phyloP scores from a whole-genome alignment of 2,329 filamentous ascomycete genomes.

The Exophiala sideris region DNA sequence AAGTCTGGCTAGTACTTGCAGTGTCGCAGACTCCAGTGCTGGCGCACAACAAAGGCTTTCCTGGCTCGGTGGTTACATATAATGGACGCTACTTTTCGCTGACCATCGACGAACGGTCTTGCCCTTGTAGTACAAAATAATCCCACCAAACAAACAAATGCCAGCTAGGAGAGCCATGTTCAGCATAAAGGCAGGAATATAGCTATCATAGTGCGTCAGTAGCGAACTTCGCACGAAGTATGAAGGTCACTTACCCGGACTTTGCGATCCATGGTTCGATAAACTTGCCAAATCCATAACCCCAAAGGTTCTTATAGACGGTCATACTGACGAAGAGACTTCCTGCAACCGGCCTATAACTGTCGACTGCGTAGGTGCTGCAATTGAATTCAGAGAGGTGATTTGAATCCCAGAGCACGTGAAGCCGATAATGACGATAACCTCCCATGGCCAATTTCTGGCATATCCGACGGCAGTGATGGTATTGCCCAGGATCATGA shows the following conservation, averaged over 20 bases:
- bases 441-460: constrained; percentile 48
- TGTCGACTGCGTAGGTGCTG: constrained; percentile 42
- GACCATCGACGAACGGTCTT: no score
- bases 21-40: no score
- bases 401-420: constrained; percentile 42
- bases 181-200: no score
- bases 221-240: constrained; percentile 33
- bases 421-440: constrained; percentile 49
- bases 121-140: no score
- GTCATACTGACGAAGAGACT: constrained; percentile 47
- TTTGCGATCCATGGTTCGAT: constrained; percentile 12
- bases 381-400: constrained; percentile 42
- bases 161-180: no score
- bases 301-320: constrained; percentile 45
- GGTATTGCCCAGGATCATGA: constrained; percentile 48
- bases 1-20: no score
- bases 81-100: no score
- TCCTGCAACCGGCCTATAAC: constrained; percentile 46
- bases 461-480: constrained; percentile 51
- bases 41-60: no score
- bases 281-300: constrained; percentile 33
- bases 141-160: no score
- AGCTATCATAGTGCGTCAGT: constrained; percentile 15
- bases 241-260: constrained; percentile 40
- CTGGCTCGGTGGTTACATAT: no score